Evolutionary conservation across 768 basidiomycete species (phyloP), one percentile per base, ranked within the genome.

Genomic region (Calvatia gigantea): DNA sequence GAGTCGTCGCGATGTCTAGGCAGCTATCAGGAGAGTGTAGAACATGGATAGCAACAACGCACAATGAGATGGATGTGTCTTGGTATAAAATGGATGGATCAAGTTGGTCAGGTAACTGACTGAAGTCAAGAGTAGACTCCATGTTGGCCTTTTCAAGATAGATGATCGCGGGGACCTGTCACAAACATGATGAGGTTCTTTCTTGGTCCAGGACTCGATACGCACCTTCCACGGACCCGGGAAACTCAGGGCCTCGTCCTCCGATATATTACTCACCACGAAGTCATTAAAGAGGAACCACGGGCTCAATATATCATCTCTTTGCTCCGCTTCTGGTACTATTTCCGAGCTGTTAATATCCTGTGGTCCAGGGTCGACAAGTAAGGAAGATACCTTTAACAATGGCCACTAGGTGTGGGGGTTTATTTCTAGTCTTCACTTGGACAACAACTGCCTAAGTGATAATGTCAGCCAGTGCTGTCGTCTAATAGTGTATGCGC

Each of bases 281-380:
- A 99, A 99, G 65, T 99, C 97, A 65, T 99, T 99, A 83, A 98
- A 98, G 52, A 98, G 69, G 63, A 88, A 88, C 97, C 97, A 99
- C 1, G 84, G 82, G 51, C 83, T 85, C 21, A 17, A 60, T 61
- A 14, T 64, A 53, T 50, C 75, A 70, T 9, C 73, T 64, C 6
- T 64, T 68, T 64, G 29, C 19, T 86, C 85, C 1, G 81, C 81
- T 54, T 87, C 84, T 0, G 90, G 90, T 35, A 94, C 91, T 93
- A 59, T 3, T 27, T 23, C 5, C 27, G 21, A 38, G 49, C 25
- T 25, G 41, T 48, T 31, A 47, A 41, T 37, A 12, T 31, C 38
- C 32, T 33, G 14, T 32, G 4, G 37, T 17, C 12, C 4, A 14
- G 29, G 9, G 11, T 28, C 14, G 31, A 47, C 11, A 23, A 31